Percentiles rank a stretch among this genome's conserved stretches.
Conservation (phyloP, 345 rosid species). For the Theobroma cacao region DNA sequence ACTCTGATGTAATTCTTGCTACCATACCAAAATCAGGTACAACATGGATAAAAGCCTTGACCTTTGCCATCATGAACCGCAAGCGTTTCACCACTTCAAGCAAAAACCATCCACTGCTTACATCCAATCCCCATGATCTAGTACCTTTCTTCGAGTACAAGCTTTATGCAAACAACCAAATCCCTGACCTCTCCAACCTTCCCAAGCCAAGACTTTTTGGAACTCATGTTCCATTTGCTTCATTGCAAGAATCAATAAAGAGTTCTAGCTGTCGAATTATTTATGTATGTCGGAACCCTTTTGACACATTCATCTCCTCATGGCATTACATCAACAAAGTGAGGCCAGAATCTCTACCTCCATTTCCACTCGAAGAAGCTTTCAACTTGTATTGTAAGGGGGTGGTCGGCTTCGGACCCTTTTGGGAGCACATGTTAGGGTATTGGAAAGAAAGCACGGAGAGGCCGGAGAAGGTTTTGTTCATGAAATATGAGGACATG, state of each 20-base stretch:
- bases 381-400: slow-evolving; percentile 47
- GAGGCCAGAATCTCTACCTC: slow-evolving; percentile 16
- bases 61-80: slow-evolving; percentile 38
- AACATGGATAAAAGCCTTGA: slow-evolving; percentile 55
- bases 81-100: background rate
- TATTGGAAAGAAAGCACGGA: slow-evolving; percentile 44
- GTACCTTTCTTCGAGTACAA: slow-evolving; percentile 59
- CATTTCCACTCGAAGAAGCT: slow-evolving; percentile 36
- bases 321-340: slow-evolving; percentile 40
- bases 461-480: slow-evolving; percentile 41
- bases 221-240: slow-evolving; percentile 42
- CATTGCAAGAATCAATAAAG: slow-evolving; percentile 29
- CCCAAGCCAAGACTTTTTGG: slow-evolving; percentile 43
- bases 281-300: slow-evolving; percentile 49
- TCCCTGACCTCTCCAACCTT: slow-evolving; percentile 37
- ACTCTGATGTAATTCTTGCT: slow-evolving; percentile 36
- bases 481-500: slow-evolving; percentile 44
- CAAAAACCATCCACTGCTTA: slow-evolving; percentile 37
- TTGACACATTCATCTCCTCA: slow-evolving; percentile 47
- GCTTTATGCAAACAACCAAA: slow-evolving; percentile 34
- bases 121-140: slow-evolving; percentile 53
- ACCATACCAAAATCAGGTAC: slow-evolving; percentile 62
- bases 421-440: slow-evolving; percentile 55
- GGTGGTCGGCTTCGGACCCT: slow-evolving; percentile 44
- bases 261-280: slow-evolving; percentile 31